Evolutionary conservation across 176 grass and related monocot species (phyloP).

Genomic region (Puccinellia tenuiflora): DNA sequence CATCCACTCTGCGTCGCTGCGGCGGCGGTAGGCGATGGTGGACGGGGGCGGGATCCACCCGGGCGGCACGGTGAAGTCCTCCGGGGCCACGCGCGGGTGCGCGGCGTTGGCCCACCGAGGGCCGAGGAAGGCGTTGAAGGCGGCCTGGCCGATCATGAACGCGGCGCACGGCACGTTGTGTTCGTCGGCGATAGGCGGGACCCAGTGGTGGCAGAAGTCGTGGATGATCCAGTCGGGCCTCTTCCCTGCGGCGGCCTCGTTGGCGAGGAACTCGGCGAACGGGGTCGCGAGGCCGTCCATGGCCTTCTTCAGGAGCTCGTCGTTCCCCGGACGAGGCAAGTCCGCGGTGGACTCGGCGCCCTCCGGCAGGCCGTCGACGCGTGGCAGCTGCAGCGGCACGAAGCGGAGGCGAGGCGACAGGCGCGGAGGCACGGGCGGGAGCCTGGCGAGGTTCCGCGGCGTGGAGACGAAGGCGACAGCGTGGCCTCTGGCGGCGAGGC

Average conservation of each 20-base stretch:
- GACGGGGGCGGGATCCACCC: conserved; percentile 25
- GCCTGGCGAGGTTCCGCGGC: conserved; percentile 39
- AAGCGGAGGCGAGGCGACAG: conserved; percentile 6
- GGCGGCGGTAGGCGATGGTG: conserved; percentile 5
- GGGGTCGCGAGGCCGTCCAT: conserved; percentile 15
- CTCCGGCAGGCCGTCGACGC: background rate
- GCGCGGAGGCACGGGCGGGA: background rate
- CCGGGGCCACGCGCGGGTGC: background rate
- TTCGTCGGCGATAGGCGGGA: conserved; percentile 17
- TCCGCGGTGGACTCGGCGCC: conserved; percentile 37
- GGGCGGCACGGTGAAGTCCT: conserved; percentile 36
- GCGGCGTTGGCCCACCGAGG: background rate
- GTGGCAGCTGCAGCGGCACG: conserved; percentile 14
- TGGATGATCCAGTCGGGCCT: conserved; percentile 36
- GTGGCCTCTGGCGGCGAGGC: conserved; percentile 33
- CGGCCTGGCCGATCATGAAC: background rate
- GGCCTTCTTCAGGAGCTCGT: conserved; percentile 27
- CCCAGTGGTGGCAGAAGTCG: conserved; percentile 43
- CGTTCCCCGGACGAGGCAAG: background rate
- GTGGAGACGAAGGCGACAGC: conserved; percentile 46
- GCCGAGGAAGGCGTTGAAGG: conserved; percentile 3
- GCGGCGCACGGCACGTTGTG: background rate
- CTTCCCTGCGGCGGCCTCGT: background rate
- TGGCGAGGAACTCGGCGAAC: background rate
- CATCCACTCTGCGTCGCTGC: conserved; percentile 3